A percentile compares a stretch with the other conserved stretches of the same genome.
phyloP scores from a whole-genome alignment of 768 basidiomycete genomes.

The Kwoniella newhampshirensis region DNA sequence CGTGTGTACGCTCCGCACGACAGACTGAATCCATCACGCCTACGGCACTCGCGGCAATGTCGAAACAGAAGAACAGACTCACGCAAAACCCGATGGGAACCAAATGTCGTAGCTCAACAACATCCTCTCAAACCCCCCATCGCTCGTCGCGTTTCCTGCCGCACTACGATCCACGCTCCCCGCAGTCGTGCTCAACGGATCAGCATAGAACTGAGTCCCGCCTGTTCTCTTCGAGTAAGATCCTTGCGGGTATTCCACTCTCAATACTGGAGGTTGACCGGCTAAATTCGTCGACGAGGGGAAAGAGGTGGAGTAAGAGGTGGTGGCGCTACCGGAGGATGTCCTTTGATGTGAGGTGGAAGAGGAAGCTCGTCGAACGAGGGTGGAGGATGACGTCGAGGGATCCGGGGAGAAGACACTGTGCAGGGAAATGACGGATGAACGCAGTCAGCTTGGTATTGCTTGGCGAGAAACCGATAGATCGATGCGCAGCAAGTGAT shows the following conservation, averaged over 20 bases:
- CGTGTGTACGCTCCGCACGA: too few relatives aligned
- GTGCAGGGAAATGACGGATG: neutral
- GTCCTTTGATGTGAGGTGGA: constrained; percentile 15
- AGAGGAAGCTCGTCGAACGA: constrained; percentile 30
- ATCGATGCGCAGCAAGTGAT: too few relatives aligned
- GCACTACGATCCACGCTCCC: constrained; percentile 3
- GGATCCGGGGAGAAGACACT: constrained; percentile 47
- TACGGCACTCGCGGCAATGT: too few relatives aligned
- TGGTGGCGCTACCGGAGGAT: constrained; percentile 9
- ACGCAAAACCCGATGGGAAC: constrained; percentile 69
- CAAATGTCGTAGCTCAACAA: constrained; percentile 65
- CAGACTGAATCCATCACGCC: too few relatives aligned
- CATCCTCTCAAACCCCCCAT: constrained; percentile 41
- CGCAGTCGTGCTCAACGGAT: constrained; percentile 18
- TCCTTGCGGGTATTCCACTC: constrained; percentile 43
- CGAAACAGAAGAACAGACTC: constrained; percentile 16
- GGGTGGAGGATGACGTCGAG: constrained; percentile 32
- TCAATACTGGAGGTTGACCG: constrained; percentile 35
- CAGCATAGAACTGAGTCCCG: constrained; percentile 42
- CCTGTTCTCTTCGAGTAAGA: constrained; percentile 42
- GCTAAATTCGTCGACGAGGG: constrained; percentile 29
- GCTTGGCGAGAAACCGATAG: too few relatives aligned
- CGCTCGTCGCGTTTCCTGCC: constrained; percentile 14
- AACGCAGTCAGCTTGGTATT: too few relatives aligned
- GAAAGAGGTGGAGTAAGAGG: constrained; percentile 15